These are phyloP conservation scores for Thelonectria olida DNA, from an alignment of 2,329 filamentous ascomycete species.

Conservation along the genomic window DNA sequence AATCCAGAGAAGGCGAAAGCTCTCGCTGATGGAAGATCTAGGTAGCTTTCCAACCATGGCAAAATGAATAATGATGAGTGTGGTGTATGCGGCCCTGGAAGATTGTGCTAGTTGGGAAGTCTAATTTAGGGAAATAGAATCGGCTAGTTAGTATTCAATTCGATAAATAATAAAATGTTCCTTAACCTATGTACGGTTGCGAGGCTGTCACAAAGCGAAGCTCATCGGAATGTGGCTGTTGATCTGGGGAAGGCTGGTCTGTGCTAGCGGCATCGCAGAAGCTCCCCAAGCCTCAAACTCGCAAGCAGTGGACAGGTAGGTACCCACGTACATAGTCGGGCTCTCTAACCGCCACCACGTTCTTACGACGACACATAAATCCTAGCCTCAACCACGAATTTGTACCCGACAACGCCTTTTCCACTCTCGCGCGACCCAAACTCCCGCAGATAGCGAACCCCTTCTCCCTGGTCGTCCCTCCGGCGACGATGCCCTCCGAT, in stretches of 20 bases:
- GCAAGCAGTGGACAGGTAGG: background rate
- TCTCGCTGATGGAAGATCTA: background rate
- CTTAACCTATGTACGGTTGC: too few species aligned
- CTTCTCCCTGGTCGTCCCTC: background rate
- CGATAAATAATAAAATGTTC: too few species aligned
- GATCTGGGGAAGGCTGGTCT: background rate
- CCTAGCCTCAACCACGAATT: background rate
- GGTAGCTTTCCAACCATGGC: too few species aligned
- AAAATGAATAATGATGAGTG: background rate
- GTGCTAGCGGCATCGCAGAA: slow-evolving; percentile 1
- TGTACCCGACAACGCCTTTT: background rate
- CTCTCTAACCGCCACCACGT: background rate
- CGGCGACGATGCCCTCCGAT: slow-evolving; percentile 36
- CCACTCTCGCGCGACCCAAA: background rate
- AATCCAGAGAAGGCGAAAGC: background rate
- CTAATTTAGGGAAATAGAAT: background rate
- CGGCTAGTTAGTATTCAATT: background rate
- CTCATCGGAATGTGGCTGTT: slow-evolving; percentile 3
- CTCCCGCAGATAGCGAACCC: background rate
- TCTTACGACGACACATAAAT: background rate
- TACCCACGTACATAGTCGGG: background rate
- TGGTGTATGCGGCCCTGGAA: background rate
- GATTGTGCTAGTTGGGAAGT: too few species aligned
- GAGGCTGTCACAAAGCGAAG: background rate
- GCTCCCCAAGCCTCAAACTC: too few species aligned